Conservation (phyloP, 163 green algal species). For the Botryococcus braunii region DNA sequence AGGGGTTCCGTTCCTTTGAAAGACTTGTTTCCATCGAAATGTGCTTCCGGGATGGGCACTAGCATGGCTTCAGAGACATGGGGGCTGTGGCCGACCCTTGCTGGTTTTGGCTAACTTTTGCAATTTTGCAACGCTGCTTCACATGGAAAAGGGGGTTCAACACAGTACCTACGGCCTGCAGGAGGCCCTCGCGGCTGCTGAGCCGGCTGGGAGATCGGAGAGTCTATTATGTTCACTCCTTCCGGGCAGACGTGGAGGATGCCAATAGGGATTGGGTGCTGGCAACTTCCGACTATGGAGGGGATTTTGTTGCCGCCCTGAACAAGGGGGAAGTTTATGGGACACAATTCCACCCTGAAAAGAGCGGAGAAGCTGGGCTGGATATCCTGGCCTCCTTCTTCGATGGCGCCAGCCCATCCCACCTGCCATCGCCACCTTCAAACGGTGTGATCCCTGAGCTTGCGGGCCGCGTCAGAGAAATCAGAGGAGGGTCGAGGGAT, state of each 20-base stretch:
- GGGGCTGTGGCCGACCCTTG: no score
- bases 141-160: no score
- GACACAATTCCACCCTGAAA: constrained; percentile 97
- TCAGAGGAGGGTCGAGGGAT: no score
- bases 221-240: constrained; percentile 99
- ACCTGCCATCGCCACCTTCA: not conserved
- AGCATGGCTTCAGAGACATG: no score
- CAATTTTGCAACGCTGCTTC: no score
- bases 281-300: constrained; percentile 80
- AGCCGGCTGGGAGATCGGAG: constrained; percentile 49
- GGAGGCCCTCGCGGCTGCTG: constrained; percentile 46
- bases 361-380: constrained; percentile 77
- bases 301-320: constrained; percentile 76
- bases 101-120: no score
- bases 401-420: constrained; percentile 13
- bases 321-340: constrained; percentile 65
- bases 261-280: constrained; percentile 88
- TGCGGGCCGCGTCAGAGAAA: not conserved
- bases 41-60: no score
- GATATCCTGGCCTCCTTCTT: constrained; percentile 75
- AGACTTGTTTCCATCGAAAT: no score
- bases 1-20: no score
- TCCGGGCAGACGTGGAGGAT: constrained; percentile 45
- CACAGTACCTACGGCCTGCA: no score
- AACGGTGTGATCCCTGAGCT: no score